phyloP scores from a whole-genome alignment of 2,329 filamentous ascomycete genomes.

The Fusarium sambucinum region DNA sequence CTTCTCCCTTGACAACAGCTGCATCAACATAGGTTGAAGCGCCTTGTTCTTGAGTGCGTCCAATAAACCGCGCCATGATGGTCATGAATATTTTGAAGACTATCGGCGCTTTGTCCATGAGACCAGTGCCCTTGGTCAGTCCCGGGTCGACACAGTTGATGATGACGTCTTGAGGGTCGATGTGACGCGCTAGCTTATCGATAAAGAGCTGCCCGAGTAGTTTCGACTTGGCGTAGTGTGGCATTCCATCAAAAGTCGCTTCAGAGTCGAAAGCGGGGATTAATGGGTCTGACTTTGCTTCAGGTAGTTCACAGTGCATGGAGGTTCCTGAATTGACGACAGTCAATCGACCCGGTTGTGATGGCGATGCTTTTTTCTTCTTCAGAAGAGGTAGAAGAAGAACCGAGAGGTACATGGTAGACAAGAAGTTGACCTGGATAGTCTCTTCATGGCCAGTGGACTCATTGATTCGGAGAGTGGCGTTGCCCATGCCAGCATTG shows the following conservation, averaged over 20 bases:
- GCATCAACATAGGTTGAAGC: slow-evolving; percentile 11
- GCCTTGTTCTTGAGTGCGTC: not conserved
- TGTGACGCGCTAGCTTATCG: not conserved
- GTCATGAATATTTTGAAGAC: not conserved
- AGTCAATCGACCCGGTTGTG: not conserved
- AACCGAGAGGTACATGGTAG: not conserved
- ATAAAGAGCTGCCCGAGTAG: not conserved
- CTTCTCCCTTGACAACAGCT: not conserved
- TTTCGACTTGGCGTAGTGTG: not conserved
- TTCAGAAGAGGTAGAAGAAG: slow-evolving; percentile 1
- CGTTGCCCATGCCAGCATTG: slow-evolving; percentile 10
- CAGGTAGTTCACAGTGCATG: slow-evolving; percentile 5
- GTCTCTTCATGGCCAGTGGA: slow-evolving; percentile 5
- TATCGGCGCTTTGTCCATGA: not conserved
- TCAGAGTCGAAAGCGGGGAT: not conserved
- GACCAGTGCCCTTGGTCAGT: slow-evolving; percentile 4
- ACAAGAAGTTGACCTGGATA: slow-evolving; percentile 17
- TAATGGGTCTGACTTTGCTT: not conserved
- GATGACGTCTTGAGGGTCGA: slow-evolving; percentile 1
- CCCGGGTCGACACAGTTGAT: slow-evolving; percentile 13
- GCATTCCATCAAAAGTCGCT: not conserved
- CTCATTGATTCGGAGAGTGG: not conserved
- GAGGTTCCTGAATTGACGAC: slow-evolving; percentile 1
- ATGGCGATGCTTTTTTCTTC: not conserved
- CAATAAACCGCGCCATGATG: not conserved